Percentiles rank a stretch among this genome's conserved stretches.
These are phyloP conservation scores for barley (Hordeum vulgare) DNA, from an alignment of 176 grass and related monocot species.

Conservation along the genomic window DNA sequence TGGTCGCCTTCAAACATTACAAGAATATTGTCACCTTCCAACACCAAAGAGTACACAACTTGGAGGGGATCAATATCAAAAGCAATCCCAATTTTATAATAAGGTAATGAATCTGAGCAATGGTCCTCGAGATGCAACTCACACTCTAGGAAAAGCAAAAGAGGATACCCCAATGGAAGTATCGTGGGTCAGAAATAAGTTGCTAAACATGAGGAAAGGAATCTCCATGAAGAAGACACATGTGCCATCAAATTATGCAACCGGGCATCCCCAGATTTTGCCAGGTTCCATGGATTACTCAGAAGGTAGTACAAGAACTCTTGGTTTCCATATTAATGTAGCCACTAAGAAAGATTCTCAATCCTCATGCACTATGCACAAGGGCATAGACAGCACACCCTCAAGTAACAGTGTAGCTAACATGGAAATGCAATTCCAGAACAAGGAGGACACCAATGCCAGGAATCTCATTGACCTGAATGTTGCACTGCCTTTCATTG, in stretches of 20 bases:
- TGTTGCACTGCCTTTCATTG: conserved; percentile 36
- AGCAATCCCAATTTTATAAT: not conserved
- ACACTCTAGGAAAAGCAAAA: conserved; percentile 7
- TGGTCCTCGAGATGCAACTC: conserved; percentile 9
- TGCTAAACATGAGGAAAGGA: conserved; percentile 23
- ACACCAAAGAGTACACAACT: not conserved
- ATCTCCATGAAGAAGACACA: conserved; percentile 19
- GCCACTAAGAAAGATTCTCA: not conserved
- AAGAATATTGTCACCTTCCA: not conserved
- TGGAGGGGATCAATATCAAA: conserved; percentile 14
- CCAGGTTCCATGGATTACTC: conserved; percentile 12
- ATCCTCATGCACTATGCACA: not conserved
- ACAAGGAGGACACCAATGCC: conserved; percentile 8
- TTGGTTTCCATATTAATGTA: conserved; percentile 5
- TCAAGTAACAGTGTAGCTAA: not conserved
- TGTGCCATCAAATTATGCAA: conserved; percentile 11
- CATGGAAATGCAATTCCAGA: conserved; percentile 14
- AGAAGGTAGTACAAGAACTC: conserved; percentile 12
- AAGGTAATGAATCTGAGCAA: conserved; percentile 10
- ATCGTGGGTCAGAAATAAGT: conserved; percentile 24
- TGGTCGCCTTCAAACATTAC: not conserved
- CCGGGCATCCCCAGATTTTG: conserved; percentile 19
- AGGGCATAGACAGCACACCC: not conserved
- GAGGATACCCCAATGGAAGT: conserved; percentile 9
- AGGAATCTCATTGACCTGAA: conserved; percentile 61